Conservation (phyloP, 306 rosid species). For the Aeschynomene evenia region DNA sequence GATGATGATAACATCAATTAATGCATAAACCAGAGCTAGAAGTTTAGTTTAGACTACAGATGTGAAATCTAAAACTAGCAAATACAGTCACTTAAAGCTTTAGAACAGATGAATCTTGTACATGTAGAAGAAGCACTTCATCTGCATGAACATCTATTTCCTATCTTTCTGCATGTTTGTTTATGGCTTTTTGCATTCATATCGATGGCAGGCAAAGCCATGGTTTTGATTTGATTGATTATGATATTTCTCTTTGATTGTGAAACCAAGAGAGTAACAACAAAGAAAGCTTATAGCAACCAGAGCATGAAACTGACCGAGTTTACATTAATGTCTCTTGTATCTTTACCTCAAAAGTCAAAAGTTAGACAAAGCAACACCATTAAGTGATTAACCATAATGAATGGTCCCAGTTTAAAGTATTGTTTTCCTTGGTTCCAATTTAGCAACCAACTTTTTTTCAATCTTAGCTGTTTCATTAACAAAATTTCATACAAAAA, state of each 20-base stretch:
- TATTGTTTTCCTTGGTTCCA: not conserved
- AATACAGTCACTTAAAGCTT: constrained; percentile 6
- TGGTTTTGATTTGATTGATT: constrained; percentile 8
- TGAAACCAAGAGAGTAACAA: not conserved
- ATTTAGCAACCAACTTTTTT: not conserved
- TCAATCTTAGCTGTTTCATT: constrained; percentile 10
- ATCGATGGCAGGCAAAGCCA: not conserved
- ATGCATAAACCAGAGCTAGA: not conserved
- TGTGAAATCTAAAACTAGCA: constrained; percentile 1
- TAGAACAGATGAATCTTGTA: not conserved
- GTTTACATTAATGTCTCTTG: not conserved
- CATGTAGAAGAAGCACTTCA: not conserved
- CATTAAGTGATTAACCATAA: not conserved
- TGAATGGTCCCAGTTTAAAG: not conserved
- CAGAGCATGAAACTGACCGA: not conserved
- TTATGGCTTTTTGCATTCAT: not conserved
- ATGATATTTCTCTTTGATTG: not conserved
- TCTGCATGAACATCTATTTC: constrained; percentile 3
- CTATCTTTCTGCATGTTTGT: not conserved
- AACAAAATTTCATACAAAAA: not conserved
- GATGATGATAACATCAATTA: not conserved
- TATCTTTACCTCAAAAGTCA: not conserved
- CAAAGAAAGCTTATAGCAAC: not conserved
- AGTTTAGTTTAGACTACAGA: constrained; percentile 6
- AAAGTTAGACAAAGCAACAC: not conserved